Conservation (phyloP, 2,329 filamentous ascomycete genomes). For the Scedosporium boydii region DNA sequence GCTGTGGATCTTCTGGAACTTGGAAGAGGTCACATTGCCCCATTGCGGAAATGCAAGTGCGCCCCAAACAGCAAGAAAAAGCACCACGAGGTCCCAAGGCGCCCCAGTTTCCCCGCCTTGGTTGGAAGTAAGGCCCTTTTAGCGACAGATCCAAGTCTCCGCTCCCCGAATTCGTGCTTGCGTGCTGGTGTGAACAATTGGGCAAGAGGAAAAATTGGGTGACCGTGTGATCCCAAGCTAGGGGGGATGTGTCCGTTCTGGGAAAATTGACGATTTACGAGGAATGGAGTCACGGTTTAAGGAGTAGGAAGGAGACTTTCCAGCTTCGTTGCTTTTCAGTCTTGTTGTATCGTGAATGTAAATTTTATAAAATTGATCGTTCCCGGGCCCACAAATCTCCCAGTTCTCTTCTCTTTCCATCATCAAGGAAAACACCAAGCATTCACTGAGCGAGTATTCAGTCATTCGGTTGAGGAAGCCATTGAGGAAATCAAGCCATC, state of each 20-base stretch:
- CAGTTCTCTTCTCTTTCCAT: neutral
- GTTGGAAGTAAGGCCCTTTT: neutral
- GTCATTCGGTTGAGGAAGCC: no score
- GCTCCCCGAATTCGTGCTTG: neutral
- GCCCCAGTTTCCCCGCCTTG: neutral
- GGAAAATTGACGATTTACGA: neutral
- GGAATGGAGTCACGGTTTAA: no score
- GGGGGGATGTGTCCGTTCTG: constrained; percentile 13
- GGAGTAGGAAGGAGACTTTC: no score
- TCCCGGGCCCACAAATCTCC: neutral
- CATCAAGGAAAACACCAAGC: no score
- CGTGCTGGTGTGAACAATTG: neutral
- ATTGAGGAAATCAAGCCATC: no score
- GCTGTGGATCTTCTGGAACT: neutral
- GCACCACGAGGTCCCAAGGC: neutral
- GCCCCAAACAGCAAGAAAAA: neutral
- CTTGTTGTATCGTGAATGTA: no score
- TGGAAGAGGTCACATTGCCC: neutral
- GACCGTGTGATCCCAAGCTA: constrained; percentile 3
- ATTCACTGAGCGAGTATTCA: no score
- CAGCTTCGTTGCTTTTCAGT: no score
- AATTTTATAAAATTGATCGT: neutral
- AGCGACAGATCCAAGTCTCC: neutral
- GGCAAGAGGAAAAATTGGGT: neutral
- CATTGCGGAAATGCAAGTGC: neutral